Percentiles rank a stretch among this genome's conserved stretches.
These are phyloP conservation scores for Aciculosporium take DNA, from an alignment of 2,329 filamentous ascomycete genomes.

Conservation along the genomic window DNA sequence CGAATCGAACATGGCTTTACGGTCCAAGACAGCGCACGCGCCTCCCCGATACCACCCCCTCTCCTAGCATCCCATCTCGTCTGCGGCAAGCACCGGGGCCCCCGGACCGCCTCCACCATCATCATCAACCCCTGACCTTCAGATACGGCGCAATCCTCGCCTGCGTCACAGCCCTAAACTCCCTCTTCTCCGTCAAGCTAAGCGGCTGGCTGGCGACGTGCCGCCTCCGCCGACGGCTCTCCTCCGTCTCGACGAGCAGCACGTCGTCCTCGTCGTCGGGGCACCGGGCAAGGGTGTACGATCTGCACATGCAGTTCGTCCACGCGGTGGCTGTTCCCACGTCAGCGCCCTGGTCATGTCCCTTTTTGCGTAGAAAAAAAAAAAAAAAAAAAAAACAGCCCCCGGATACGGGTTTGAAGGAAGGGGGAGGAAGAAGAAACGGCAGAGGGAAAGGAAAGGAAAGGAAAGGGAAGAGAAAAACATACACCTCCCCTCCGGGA, in stretches of 20 bases:
- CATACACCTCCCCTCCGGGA: constrained; percentile 27
- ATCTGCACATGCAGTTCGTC: constrained; percentile 59
- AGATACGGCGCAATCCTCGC: constrained; percentile 22
- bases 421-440: neutral
- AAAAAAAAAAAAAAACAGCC: neutral
- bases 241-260: constrained; percentile 31
- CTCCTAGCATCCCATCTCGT: no score
- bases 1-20: no score
- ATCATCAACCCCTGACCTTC: constrained; percentile 15
- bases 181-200: constrained; percentile 30
- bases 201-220: constrained; percentile 24
- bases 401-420: no score
- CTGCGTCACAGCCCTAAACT: constrained; percentile 27
- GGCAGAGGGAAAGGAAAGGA: neutral
- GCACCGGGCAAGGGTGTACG: constrained; percentile 47
- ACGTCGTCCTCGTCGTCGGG: constrained; percentile 34
- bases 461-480: constrained; percentile 1
- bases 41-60: no score
- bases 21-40: no score
- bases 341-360: constrained; percentile 53
- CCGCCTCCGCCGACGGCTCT: constrained; percentile 31
- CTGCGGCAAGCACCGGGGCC: no score
- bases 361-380: neutral
- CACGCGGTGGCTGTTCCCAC: constrained; percentile 60
- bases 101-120: neutral